These are phyloP conservation scores for Ballota nigra DNA, from an alignment of 257 asterid species.

Conservation along the genomic window DNA sequence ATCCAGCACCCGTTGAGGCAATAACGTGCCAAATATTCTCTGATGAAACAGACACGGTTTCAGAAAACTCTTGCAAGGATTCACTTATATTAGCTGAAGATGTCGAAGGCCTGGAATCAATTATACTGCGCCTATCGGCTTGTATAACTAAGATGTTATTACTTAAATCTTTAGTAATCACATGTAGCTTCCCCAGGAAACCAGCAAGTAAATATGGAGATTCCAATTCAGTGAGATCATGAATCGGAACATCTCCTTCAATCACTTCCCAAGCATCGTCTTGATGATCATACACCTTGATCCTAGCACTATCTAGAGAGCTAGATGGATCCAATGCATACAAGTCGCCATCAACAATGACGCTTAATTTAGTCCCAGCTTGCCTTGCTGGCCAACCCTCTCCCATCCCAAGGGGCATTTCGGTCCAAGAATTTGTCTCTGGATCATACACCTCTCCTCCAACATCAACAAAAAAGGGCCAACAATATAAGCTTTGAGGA, in stretches of 20 bases:
- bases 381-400: conserved; percentile 99
- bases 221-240: conserved; percentile 58
- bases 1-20: conserved; percentile 55
- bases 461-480: conserved; percentile 94
- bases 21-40: conserved; percentile 65
- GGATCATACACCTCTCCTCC: conserved; percentile 98
- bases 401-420: conserved; percentile 94
- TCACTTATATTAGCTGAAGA: conserved; percentile 37
- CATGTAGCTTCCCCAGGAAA: conserved; percentile 74
- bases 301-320: conserved; percentile 69
- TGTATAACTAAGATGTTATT: conserved; percentile 66
- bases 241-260: conserved; percentile 79
- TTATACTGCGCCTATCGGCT: conserved; percentile 53
- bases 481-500: conserved; percentile 87
- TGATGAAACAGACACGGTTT: conserved; percentile 35
- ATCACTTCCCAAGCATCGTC: conserved; percentile 81
- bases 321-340: conserved; percentile 84
- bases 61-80: conserved; percentile 41
- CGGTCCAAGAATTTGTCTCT: conserved; percentile 74
- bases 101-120: conserved; percentile 36
- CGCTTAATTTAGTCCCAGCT: conserved; percentile 86
- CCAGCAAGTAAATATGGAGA: conserved; percentile 80
- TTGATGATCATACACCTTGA: conserved; percentile 77
- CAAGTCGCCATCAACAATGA: conserved; percentile 72
- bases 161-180: conserved; percentile 68